Percentiles rank a stretch among this genome's conserved stretches.
Evolutionary conservation across 495 filamentous ascomycete genomes (phyloP).

Genomic region (Aspergillus steynii): DNA sequence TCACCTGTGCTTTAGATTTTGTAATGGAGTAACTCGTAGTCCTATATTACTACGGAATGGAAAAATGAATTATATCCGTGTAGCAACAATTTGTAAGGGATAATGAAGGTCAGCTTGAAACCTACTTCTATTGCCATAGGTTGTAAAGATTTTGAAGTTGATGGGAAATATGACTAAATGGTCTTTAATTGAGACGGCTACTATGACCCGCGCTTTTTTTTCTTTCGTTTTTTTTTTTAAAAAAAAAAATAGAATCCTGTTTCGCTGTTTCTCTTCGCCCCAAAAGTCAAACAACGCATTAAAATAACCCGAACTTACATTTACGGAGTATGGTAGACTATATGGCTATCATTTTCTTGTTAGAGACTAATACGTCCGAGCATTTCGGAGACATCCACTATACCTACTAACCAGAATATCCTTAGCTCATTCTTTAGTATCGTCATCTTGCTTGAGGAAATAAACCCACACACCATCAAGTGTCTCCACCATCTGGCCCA

Average conservation of each 20-base stretch:
- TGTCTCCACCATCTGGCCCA: constrained; percentile 23
- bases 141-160: too few species aligned
- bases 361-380: constrained; percentile 6
- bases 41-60: too few species aligned
- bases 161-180: too few species aligned
- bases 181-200: neutral
- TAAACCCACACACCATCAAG: constrained; percentile 16
- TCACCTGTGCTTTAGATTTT: too few species aligned
- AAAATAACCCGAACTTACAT: neutral
- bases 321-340: neutral
- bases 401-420: constrained; percentile 6
- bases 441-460: constrained; percentile 18
- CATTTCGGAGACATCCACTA: constrained; percentile 6
- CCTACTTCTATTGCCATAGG: too few species aligned
- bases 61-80: too few species aligned
- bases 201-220: too few species aligned
- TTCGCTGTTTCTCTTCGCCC: neutral
- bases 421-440: constrained; percentile 13
- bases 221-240: too few species aligned
- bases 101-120: too few species aligned
- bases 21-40: too few species aligned
- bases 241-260: too few species aligned
- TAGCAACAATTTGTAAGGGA: too few species aligned
- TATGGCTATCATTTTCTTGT: neutral
- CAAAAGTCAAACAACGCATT: neutral